Conservation (phyloP, 345 rosid species). For the Ceriops tagal region DNA sequence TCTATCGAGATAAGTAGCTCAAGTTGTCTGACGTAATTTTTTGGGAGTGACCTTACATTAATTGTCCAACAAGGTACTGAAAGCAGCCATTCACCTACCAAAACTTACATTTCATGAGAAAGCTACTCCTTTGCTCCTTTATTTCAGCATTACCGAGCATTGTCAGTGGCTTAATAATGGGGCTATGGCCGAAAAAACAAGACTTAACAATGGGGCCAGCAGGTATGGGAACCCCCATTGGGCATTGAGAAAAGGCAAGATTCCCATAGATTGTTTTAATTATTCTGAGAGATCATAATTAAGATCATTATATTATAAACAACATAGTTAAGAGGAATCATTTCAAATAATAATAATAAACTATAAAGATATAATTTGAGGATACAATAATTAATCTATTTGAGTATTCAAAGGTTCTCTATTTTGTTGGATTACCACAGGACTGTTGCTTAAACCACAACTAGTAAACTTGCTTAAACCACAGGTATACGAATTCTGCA, state of each 20-base stretch:
- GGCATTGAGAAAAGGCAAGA: conserved; percentile 26
- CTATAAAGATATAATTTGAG: neutral
- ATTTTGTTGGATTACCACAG: too few species aligned
- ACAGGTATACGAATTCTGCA: too few species aligned
- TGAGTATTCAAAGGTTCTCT: neutral
- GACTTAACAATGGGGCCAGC: neutral
- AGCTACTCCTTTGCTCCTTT: too few species aligned
- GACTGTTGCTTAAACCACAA: too few species aligned
- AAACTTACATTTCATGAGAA: too few species aligned
- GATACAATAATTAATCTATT: neutral
- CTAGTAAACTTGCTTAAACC: too few species aligned
- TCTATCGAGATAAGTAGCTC: neutral
- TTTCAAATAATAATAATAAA: neutral
- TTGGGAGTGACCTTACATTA: conserved; percentile 12
- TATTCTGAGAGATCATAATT: conserved; percentile 3
- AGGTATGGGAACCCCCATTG: conserved; percentile 6
- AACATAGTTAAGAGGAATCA: conserved; percentile 2
- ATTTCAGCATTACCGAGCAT: too few species aligned
- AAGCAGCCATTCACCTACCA: too few species aligned
- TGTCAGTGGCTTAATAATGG: neutral
- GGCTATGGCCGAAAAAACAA: neutral
- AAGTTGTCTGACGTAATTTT: neutral
- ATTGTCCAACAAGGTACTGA: too few species aligned
- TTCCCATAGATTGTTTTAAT: conserved; percentile 14
- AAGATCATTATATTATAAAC: neutral